Evolutionary conservation across 2,329 filamentous ascomycete species (phyloP).

Genomic region (Aspergillus pseudoviridinutans): DNA sequence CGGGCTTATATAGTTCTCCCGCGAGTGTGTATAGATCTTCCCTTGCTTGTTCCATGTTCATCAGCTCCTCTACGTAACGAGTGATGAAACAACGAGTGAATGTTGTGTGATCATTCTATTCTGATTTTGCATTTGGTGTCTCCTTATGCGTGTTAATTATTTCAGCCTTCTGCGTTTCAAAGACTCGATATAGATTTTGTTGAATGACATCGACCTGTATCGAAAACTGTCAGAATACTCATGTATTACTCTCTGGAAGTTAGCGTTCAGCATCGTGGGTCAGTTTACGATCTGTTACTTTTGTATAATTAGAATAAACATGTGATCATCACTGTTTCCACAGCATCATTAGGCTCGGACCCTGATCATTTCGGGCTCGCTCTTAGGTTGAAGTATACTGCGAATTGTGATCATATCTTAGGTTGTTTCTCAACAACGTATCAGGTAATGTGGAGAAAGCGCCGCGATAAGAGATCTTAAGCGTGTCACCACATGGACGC

Average conservation of each 20-base stretch:
- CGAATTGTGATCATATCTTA: background rate
- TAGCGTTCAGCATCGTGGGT: background rate
- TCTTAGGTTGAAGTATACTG: background rate
- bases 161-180: background rate
- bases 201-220: background rate
- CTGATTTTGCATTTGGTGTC: background rate
- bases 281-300: background rate
- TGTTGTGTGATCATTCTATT: background rate
- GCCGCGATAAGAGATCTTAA: background rate
- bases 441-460: background rate
- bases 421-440: background rate
- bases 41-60: conserved; percentile 1
- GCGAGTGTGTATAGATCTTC: background rate
- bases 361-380: background rate
- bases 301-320: background rate
- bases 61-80: background rate
- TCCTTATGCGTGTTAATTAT: background rate
- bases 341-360: background rate
- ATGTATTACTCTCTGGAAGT: background rate
- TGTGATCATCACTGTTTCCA: background rate
- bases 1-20: background rate
- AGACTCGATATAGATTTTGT: background rate
- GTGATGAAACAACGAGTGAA: background rate
- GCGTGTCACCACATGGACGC: background rate
- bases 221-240: background rate